phyloP scores from a whole-genome alignment of 2,329 filamentous ascomycete genomes.

The Fusarium ramigenum region DNA sequence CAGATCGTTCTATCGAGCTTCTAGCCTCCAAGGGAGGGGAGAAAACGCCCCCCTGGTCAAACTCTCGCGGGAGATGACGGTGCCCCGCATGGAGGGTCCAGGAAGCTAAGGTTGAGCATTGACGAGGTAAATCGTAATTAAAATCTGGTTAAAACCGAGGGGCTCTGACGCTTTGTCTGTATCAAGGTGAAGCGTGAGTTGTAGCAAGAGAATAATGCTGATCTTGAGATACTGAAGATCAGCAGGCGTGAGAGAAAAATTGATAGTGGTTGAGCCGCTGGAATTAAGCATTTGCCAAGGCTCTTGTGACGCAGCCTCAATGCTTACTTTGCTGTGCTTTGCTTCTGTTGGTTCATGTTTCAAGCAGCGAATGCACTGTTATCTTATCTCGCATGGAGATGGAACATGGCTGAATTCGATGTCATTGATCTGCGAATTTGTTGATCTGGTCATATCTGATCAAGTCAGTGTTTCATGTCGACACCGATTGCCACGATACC shows the following conservation, averaged over 20 bases:
- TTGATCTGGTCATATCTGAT: not conserved
- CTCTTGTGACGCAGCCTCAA: not conserved
- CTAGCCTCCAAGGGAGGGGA: not conserved
- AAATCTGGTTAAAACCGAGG: not conserved
- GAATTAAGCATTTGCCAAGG: conserved; percentile 19
- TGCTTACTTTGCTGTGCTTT: not conserved
- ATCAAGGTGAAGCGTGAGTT: conserved; percentile 7
- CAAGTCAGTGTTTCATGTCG: not conserved
- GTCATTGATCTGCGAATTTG: not conserved
- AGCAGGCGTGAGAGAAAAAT: not conserved
- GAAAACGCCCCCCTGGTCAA: conserved; percentile 2
- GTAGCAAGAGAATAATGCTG: not conserved
- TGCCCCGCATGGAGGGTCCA: conserved; percentile 17
- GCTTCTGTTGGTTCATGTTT: not conserved
- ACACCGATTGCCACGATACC: not conserved
- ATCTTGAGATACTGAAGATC: not conserved
- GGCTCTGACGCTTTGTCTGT: not conserved
- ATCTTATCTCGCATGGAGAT: not conserved
- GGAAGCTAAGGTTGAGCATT: conserved; percentile 4
- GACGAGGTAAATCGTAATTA: conserved; percentile 28
- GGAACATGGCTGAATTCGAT: not conserved
- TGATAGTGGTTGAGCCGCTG: not conserved
- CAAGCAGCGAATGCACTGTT: not conserved
- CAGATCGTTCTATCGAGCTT: not conserved
- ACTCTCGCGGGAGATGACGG: conserved; percentile 8